Conservation (phyloP, 768 basidiomycete species). For the Pisolithus marmoratus region DNA sequence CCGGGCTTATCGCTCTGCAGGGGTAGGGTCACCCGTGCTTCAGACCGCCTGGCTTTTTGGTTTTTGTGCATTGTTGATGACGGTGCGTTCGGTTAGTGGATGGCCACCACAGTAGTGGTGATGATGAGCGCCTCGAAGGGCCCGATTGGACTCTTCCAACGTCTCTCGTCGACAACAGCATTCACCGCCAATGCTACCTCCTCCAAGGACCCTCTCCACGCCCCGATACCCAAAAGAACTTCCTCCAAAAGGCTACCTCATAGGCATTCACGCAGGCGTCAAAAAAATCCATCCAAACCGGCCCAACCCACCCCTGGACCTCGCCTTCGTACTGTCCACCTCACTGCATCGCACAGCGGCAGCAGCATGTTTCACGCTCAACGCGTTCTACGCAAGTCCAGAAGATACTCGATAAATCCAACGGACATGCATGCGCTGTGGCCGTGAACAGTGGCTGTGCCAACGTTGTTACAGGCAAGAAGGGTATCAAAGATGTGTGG, state of each 20-base stretch:
- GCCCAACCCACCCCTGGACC: constrained; percentile 53
- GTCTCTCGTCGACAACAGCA: constrained; percentile 42
- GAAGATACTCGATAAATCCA: constrained; percentile 57
- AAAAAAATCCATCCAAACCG: constrained; percentile 57
- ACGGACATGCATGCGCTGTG: constrained; percentile 71
- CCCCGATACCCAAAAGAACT: constrained; percentile 45
- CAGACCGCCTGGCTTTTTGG: no score
- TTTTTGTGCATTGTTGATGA: no score
- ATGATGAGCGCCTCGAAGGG: constrained; percentile 14
- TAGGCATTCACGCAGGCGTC: constrained; percentile 78
- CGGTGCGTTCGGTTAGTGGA: no score
- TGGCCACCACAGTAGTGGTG: no score
- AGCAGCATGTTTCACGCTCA: constrained; percentile 91
- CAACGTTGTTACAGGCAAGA: constrained; percentile 92
- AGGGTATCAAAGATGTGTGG: constrained; percentile 89
- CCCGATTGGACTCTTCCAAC: constrained; percentile 20
- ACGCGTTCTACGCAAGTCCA: constrained; percentile 94
- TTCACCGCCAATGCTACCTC: constrained; percentile 51
- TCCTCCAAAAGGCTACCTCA: constrained; percentile 73
- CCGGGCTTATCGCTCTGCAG: no score
- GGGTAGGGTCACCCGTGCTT: no score
- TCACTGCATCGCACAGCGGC: constrained; percentile 67
- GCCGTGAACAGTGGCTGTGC: constrained; percentile 97
- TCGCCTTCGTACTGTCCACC: constrained; percentile 82
- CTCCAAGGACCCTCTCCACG: constrained; percentile 60